A percentile compares a stretch with the other conserved stretches of the same genome.
These are phyloP conservation scores for Mortierella sp. DNA, from an alignment of 371 early-diverging fungal species.

Conservation along the genomic window DNA sequence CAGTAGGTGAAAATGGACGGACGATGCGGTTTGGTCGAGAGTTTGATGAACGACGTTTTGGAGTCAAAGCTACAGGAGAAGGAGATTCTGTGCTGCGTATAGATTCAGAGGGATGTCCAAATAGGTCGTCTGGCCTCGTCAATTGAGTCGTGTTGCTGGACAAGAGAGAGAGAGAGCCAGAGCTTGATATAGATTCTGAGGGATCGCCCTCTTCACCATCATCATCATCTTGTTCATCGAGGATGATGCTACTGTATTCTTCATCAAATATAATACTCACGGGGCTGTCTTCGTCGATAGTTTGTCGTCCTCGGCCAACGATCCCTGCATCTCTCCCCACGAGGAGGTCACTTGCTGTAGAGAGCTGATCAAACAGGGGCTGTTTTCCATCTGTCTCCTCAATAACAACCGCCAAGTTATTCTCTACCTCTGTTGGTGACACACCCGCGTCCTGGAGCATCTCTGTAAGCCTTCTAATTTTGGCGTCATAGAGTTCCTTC, in stretches of 20 bases:
- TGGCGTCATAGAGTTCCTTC: slow-evolving; percentile 56
- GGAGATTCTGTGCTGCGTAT: neutral
- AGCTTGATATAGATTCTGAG: slow-evolving; percentile 41
- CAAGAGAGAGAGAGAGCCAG: slow-evolving; percentile 29
- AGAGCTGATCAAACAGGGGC: slow-evolving; percentile 22
- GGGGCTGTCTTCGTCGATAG: slow-evolving; percentile 11
- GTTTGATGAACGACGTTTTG: neutral
- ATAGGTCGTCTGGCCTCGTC: slow-evolving; percentile 24
- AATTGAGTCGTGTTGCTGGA: slow-evolving; percentile 43
- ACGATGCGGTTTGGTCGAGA: slow-evolving; percentile 2
- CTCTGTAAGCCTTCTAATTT: slow-evolving; percentile 43
- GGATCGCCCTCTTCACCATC: slow-evolving; percentile 27
- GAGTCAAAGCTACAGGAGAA: neutral
- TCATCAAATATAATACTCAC: slow-evolving; percentile 17
- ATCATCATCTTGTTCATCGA: slow-evolving; percentile 8
- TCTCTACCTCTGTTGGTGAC: slow-evolving; percentile 53
- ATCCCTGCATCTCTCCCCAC: neutral
- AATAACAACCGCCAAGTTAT: slow-evolving; percentile 45
- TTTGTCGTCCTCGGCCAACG: neutral
- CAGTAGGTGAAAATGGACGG: slow-evolving; percentile 30
- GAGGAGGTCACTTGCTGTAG: slow-evolving; percentile 7
- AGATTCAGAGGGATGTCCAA: slow-evolving; percentile 6
- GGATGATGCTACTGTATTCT: slow-evolving; percentile 14
- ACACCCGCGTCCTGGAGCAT: slow-evolving; percentile 56
- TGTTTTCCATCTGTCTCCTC: slow-evolving; percentile 32